Conservation (phyloP, 345 rosid species). For the Hibiscus mutabilis region DNA sequence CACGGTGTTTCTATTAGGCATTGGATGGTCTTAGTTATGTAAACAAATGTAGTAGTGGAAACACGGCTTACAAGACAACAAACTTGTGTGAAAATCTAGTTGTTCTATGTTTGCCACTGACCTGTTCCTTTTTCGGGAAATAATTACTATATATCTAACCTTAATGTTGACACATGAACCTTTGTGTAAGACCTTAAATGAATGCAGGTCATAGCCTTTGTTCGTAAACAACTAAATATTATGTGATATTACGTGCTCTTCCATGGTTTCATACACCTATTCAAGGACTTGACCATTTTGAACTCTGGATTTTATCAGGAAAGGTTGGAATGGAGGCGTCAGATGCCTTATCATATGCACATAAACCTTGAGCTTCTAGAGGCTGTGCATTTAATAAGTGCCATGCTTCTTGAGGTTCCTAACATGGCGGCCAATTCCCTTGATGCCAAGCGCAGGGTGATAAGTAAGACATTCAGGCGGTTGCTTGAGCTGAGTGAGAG, state of each 20-base stretch:
- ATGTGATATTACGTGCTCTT: neutral
- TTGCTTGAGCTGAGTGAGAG: constrained; percentile 67
- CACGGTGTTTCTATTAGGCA: neutral
- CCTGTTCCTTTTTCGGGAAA: neutral
- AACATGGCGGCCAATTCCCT: constrained; percentile 75
- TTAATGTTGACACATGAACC: neutral
- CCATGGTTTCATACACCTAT: neutral
- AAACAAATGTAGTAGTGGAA: neutral
- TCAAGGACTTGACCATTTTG: neutral
- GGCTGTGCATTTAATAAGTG: constrained; percentile 80
- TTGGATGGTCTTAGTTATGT: neutral
- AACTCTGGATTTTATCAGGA: constrained; percentile 41
- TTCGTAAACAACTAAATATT: neutral
- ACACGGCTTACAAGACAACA: neutral
- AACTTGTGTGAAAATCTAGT: neutral
- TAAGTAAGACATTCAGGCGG: constrained; percentile 79
- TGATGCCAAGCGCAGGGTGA: constrained; percentile 56
- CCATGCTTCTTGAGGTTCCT: constrained; percentile 93
- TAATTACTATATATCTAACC: neutral
- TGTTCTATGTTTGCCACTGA: neutral
- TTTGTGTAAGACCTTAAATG: neutral
- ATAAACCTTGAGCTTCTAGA: constrained; percentile 93
- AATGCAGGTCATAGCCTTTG: too few relatives aligned
- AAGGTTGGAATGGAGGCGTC: constrained; percentile 79
- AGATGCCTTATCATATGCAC: constrained; percentile 98